phyloP scores from a whole-genome alignment of 139 green algal species.

The Haematococcus lacustris region DNA sequence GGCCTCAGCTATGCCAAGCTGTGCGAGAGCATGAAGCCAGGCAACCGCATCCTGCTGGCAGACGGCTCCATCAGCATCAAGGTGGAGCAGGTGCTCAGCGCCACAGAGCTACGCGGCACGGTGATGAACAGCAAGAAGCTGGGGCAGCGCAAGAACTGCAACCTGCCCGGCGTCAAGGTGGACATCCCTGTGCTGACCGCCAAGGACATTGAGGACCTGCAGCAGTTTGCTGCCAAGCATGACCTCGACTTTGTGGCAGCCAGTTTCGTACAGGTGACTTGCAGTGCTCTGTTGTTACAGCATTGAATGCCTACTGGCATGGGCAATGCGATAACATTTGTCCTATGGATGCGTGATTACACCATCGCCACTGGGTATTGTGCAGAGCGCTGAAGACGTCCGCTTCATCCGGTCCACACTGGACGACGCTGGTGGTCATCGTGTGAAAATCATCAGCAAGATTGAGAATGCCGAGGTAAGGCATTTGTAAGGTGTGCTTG shows the following conservation, averaged over 20 bases:
- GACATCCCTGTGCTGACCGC: constrained; percentile 65
- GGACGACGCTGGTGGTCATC: constrained; percentile 37
- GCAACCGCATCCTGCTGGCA: constrained; percentile 53
- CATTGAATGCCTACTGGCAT: too few relatives aligned
- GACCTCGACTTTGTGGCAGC: constrained; percentile 61
- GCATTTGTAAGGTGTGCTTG: too few relatives aligned
- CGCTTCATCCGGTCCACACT: constrained; percentile 51
- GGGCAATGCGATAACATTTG: too few relatives aligned
- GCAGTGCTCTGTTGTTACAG: too few relatives aligned
- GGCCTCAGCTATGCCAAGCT: constrained; percentile 55
- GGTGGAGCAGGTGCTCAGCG: constrained; percentile 36
- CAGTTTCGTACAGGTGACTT: constrained; percentile 35
- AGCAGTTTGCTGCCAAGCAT: constrained; percentile 54
- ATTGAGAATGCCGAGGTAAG: constrained; percentile 45
- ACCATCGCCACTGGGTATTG: too few relatives aligned
- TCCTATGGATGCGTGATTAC: too few relatives aligned
- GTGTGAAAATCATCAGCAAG: constrained; percentile 61
- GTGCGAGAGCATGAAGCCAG: constrained; percentile 32
- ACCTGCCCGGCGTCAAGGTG: constrained; percentile 67
- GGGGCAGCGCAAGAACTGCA: constrained; percentile 56
- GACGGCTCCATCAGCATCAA: constrained; percentile 48
- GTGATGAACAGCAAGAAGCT: constrained; percentile 47
- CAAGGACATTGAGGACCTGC: constrained; percentile 61
- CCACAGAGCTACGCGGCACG: constrained; percentile 22
- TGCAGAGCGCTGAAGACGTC: constrained; percentile 33